phyloP scores from a whole-genome alignment of 257 asterid genomes.

The Jacaranda mimosifolia region DNA sequence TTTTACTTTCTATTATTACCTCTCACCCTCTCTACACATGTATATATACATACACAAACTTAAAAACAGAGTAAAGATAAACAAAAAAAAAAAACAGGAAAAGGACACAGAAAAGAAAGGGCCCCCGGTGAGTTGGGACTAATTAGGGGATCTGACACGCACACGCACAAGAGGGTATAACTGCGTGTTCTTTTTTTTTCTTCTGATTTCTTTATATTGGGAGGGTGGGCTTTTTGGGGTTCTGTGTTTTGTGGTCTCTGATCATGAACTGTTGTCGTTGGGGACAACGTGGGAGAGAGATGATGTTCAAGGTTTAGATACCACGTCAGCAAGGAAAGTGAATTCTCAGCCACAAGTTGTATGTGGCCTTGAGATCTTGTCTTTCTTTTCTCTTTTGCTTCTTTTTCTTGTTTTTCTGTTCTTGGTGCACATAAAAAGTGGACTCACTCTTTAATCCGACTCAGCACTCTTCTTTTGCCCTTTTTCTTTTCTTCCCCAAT shows the following conservation, averaged over 20 bases:
- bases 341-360: slow-evolving; percentile 76
- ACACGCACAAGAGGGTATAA: slow-evolving; percentile 41
- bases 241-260: slow-evolving; percentile 1
- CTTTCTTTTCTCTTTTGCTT: slow-evolving; percentile 48
- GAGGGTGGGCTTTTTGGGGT: slow-evolving; percentile 1
- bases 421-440: slow-evolving; percentile 49
- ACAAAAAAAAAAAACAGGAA: background rate
- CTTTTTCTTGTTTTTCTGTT: slow-evolving; percentile 51
- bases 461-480: slow-evolving; percentile 44
- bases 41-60: background rate
- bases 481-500: background rate
- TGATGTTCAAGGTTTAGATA: slow-evolving; percentile 29
- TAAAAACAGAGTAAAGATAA: background rate
- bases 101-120: slow-evolving; percentile 3
- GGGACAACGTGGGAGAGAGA: slow-evolving; percentile 41
- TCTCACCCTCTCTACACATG: slow-evolving; percentile 19
- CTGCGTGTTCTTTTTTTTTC: slow-evolving; percentile 33
- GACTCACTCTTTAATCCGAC: slow-evolving; percentile 56
- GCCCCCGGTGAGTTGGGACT: background rate
- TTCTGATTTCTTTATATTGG: background rate
- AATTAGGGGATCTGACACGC: slow-evolving; percentile 71
- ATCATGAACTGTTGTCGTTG: slow-evolving; percentile 11
- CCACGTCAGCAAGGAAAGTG: slow-evolving; percentile 65
- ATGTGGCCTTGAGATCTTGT: slow-evolving; percentile 71
- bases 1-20: slow-evolving; percentile 29